Conservation (phyloP, 148 eudicot species). For the Pharnaceum exiguum region DNA sequence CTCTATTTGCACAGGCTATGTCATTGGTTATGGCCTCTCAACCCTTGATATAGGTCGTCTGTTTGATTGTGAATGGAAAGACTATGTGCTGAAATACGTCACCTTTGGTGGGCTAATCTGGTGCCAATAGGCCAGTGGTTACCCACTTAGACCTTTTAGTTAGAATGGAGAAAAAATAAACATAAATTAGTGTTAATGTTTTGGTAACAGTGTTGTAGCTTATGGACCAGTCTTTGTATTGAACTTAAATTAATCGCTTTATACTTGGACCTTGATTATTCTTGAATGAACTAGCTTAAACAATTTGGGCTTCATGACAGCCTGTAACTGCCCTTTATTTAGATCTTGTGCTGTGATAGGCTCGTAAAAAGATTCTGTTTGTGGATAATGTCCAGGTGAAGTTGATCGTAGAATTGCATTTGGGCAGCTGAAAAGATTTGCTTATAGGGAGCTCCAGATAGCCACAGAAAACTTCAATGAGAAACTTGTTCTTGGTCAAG, state of each 20-base stretch:
- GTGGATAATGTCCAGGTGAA: slow-evolving; percentile 54
- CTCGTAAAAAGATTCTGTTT: neutral
- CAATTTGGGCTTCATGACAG: neutral
- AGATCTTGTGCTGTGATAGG: neutral
- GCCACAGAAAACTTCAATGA: slow-evolving; percentile 93
- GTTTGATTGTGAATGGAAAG: too few relatives aligned
- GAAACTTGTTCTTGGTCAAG: slow-evolving; percentile 93
- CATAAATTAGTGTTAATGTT: too few relatives aligned
- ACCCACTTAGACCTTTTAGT: too few relatives aligned
- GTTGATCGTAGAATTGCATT: slow-evolving; percentile 82
- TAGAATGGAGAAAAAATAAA: too few relatives aligned
- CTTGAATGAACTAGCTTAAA: neutral
- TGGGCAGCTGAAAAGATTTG: slow-evolving; percentile 89
- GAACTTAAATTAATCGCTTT: neutral
- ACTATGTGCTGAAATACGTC: too few relatives aligned
- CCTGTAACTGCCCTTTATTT: neutral
- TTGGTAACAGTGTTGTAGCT: too few relatives aligned
- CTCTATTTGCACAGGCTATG: too few relatives aligned
- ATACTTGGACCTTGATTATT: neutral
- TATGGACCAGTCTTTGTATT: neutral
- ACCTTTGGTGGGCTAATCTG: too few relatives aligned
- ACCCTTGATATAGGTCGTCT: too few relatives aligned
- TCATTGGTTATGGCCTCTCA: too few relatives aligned
- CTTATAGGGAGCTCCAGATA: slow-evolving; percentile 88
- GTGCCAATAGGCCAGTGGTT: too few relatives aligned